phyloP scores from a whole-genome alignment of 2,329 filamentous ascomycete species.

The Aspergillus calidoustus region DNA sequence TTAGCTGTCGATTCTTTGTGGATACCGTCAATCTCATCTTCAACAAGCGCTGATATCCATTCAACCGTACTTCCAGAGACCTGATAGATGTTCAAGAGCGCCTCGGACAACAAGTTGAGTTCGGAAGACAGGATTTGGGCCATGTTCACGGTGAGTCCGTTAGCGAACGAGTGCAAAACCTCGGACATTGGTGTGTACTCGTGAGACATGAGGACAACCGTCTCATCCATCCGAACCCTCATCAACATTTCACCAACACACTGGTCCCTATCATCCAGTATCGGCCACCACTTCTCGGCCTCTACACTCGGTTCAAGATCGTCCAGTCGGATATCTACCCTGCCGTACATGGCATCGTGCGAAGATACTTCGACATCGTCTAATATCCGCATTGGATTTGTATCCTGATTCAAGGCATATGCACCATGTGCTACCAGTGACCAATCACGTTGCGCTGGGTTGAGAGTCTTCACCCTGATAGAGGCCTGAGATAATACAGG shows the following conservation, averaged over 20 bases:
- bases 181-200: slow-evolving; percentile 86
- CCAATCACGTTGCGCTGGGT: slow-evolving; percentile 55
- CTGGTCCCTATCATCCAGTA: slow-evolving; percentile 76
- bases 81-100: slow-evolving; percentile 92
- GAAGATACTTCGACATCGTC: slow-evolving; percentile 54
- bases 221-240: slow-evolving; percentile 81
- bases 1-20: slow-evolving; percentile 77
- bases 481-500: slow-evolving; percentile 53
- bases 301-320: slow-evolving; percentile 78
- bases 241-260: slow-evolving; percentile 82
- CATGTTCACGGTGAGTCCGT: slow-evolving; percentile 83
- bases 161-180: slow-evolving; percentile 81
- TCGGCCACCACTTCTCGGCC: slow-evolving; percentile 85
- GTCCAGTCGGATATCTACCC: slow-evolving; percentile 80
- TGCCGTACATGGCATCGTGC: slow-evolving; percentile 53
- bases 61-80: slow-evolving; percentile 82
- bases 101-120: slow-evolving; percentile 79
- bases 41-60: slow-evolving; percentile 90
- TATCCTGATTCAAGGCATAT: slow-evolving; percentile 48
- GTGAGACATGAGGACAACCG: slow-evolving; percentile 81
- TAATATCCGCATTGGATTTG: slow-evolving; percentile 45
- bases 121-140: slow-evolving; percentile 77
- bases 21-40: slow-evolving; percentile 95
- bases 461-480: slow-evolving; percentile 52
- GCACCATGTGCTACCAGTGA: slow-evolving; percentile 51